phyloP scores from a whole-genome alignment of 1,139 yeast species.

The Lodderomyces parapsilosis region DNA sequence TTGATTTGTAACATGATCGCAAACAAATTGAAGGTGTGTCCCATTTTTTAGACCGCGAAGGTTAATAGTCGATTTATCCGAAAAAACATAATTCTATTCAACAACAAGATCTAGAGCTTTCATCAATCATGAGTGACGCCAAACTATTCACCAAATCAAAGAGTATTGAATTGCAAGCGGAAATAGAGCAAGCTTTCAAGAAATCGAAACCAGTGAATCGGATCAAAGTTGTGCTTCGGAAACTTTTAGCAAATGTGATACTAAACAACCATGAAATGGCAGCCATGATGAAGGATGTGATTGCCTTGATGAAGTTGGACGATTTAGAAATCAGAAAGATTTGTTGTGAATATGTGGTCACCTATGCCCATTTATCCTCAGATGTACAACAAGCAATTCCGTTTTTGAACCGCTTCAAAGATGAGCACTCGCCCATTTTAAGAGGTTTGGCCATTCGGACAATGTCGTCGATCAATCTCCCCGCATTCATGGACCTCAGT shows the following conservation, averaged over 20 bases:
- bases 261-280: conserved; percentile 80
- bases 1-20: background rate
- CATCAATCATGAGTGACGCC: conserved; percentile 39
- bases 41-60: background rate
- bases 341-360: conserved; percentile 58
- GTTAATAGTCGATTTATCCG: background rate
- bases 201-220: conserved; percentile 48
- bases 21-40: too few species aligned
- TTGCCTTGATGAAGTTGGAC: conserved; percentile 56
- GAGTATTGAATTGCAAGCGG: conserved; percentile 57
- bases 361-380: conserved; percentile 59
- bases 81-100: background rate
- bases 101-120: too few species aligned
- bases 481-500: conserved; percentile 45
- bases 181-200: conserved; percentile 53
- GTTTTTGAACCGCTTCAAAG: conserved; percentile 50
- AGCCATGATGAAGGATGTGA: conserved; percentile 62
- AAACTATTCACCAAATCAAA: conserved; percentile 42
- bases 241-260: conserved; percentile 79
- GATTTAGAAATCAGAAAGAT: conserved; percentile 75
- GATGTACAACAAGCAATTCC: conserved; percentile 59
- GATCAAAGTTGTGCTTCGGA: conserved; percentile 65
- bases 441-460: conserved; percentile 62
- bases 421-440: conserved; percentile 33
- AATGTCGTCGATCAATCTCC: conserved; percentile 55